These are phyloP conservation scores for Cordyceps farinosa DNA, from an alignment of 2,329 filamentous ascomycete genomes.

Conservation along the genomic window DNA sequence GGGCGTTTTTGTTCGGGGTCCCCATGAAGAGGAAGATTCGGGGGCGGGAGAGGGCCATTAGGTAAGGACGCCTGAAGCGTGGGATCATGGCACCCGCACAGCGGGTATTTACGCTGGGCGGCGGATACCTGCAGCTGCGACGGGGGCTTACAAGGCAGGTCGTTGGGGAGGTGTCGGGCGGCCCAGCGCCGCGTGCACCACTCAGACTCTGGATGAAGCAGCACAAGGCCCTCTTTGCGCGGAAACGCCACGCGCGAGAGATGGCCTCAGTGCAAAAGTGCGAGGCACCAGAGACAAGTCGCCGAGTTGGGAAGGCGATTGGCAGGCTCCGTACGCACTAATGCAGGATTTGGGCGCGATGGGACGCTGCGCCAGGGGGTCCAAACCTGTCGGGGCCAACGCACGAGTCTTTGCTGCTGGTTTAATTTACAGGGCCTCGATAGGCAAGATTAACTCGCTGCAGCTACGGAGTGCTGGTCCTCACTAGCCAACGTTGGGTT, in stretches of 20 bases:
- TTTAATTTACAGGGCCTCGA: not conserved
- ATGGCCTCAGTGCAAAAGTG: not conserved
- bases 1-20: constrained; percentile 14
- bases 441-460: not conserved
- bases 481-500: no score
- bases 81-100: not conserved
- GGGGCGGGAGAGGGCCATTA: constrained; percentile 10
- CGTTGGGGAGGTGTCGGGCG: no score
- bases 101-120: not conserved
- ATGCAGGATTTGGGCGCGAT: constrained; percentile 9
- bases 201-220: no score
- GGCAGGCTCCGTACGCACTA: constrained; percentile 2
- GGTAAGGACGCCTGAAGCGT: not conserved
- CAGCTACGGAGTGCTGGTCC: not conserved
- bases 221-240: no score
- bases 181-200: no score
- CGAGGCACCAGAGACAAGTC: not conserved
- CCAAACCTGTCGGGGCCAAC: not conserved
- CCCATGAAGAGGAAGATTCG: constrained; percentile 15
- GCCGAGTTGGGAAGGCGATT: constrained; percentile 9
- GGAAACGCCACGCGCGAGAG: no score
- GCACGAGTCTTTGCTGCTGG: not conserved
- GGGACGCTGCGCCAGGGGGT: constrained; percentile 3
- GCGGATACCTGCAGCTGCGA: not conserved
- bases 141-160: no score